A percentile compares a stretch with the other conserved stretches of the same genome.
Conservation (phyloP, 345 rosid species). For the Brassica incana region DNA sequence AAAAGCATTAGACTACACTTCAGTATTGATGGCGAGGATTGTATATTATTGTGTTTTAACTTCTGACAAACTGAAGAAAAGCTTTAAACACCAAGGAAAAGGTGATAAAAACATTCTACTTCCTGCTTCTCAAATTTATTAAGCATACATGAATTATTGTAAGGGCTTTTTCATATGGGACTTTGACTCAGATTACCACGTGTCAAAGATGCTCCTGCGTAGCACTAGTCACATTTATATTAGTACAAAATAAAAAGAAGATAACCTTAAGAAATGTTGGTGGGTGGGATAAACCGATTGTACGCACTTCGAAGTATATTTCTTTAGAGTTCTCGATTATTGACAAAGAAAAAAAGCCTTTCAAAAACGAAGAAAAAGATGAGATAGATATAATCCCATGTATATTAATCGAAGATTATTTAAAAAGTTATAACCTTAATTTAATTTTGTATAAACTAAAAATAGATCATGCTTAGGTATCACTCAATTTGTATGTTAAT, state of each 20-base stretch:
- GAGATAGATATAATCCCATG: no score
- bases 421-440: no score
- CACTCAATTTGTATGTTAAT: no score
- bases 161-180: not conserved
- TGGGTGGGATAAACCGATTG: not conserved
- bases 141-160: not conserved
- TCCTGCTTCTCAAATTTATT: not conserved
- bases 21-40: not conserved
- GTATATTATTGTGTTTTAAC: not conserved
- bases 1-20: not conserved
- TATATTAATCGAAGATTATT: no score
- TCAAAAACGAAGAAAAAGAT: not conserved
- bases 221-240: not conserved
- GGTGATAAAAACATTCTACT: not conserved
- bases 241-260: not conserved
- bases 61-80: not conserved
- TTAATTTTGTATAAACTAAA: no score
- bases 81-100: not conserved
- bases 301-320: not conserved
- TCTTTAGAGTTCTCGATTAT: not conserved
- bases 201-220: conserved; percentile 20
- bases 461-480: no score
- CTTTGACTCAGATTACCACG: conserved; percentile 20
- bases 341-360: not conserved
- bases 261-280: not conserved